These are phyloP conservation scores for Crithidia mellificae DNA, from an alignment of 208 protist species.

Conservation along the genomic window DNA sequence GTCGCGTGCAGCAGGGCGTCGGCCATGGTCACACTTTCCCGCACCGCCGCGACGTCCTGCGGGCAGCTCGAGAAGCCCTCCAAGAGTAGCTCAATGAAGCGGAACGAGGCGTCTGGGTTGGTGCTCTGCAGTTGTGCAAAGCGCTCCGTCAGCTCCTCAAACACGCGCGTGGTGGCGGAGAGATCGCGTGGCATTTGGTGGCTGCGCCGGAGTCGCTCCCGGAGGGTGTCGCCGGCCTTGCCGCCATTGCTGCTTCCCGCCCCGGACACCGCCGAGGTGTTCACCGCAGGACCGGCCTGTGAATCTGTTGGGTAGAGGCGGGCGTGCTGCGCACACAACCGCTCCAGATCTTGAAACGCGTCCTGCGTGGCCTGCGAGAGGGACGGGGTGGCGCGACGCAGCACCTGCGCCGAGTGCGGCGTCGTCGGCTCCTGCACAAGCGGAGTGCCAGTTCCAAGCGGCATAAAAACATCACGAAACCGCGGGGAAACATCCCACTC, in stretches of 20 bases:
- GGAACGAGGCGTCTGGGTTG: slow-evolving; percentile 14
- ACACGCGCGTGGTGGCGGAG: neutral
- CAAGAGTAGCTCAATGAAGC: slow-evolving; percentile 26
- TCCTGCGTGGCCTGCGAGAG: slow-evolving; percentile 12
- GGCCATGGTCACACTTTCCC: slow-evolving; percentile 15
- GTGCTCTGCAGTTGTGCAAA: slow-evolving; percentile 19
- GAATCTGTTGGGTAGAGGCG: neutral
- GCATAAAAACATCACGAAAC: slow-evolving; percentile 4
- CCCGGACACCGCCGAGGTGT: neutral
- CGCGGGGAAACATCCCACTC: neutral
- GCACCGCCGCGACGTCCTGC: slow-evolving; percentile 16
- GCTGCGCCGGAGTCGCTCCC: slow-evolving; percentile 7
- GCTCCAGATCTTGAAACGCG: slow-evolving; percentile 17
- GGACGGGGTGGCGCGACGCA: neutral
- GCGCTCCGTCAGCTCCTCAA: slow-evolving; percentile 23
- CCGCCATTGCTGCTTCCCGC: too few relatives aligned
- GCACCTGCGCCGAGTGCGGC: neutral
- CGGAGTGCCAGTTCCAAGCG: neutral
- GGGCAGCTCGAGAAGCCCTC: slow-evolving; percentile 18
- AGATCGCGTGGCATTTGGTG: slow-evolving; percentile 27
- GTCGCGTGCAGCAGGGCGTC: slow-evolving; percentile 10
- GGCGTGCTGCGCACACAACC: slow-evolving; percentile 7
- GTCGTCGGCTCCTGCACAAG: neutral
- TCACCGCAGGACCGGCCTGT: neutral
- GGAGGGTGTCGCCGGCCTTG: neutral